phyloP scores from a whole-genome alignment of 1,284 basidiomycete species.

The Abortiporus biennis region DNA sequence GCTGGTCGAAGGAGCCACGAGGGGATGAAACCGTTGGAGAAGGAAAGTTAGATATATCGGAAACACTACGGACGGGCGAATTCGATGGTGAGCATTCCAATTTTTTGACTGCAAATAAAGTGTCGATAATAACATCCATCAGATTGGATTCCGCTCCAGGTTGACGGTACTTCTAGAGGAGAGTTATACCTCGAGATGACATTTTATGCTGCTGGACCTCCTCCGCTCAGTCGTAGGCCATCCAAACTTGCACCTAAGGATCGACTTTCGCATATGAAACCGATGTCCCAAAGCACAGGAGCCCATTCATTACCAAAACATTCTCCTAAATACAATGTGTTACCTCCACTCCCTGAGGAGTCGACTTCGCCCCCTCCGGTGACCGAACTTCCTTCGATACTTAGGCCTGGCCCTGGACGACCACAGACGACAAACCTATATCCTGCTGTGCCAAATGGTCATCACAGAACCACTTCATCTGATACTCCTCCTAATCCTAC shows the following conservation, averaged over 20 bases:
- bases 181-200: conserved; percentile 79
- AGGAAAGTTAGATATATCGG: conserved; percentile 56
- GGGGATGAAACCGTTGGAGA: conserved; percentile 58
- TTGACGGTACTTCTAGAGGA: conserved; percentile 51
- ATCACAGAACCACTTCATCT: background rate
- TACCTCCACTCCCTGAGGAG: conserved; percentile 34
- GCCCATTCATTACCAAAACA: conserved; percentile 1
- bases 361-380: conserved; percentile 13
- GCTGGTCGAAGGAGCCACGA: conserved; percentile 57
- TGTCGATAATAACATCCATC: background rate
- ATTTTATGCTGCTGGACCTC: conserved; percentile 57
- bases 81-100: conserved; percentile 56
- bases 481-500: background rate
- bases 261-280: conserved; percentile 27
- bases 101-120: background rate
- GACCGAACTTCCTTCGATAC: conserved; percentile 30
- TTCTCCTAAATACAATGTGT: conserved; percentile 14
- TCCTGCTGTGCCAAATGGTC: conserved; percentile 7
- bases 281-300: conserved; percentile 11
- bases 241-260: conserved; percentile 41
- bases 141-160: conserved; percentile 67
- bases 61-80: conserved; percentile 65
- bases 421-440: background rate
- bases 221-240: conserved; percentile 36
- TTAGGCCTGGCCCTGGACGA: conserved; percentile 32